Evolutionary conservation across 768 basidiomycete genomes (phyloP).

Genomic region (Ephemerocybe angulata): DNA sequence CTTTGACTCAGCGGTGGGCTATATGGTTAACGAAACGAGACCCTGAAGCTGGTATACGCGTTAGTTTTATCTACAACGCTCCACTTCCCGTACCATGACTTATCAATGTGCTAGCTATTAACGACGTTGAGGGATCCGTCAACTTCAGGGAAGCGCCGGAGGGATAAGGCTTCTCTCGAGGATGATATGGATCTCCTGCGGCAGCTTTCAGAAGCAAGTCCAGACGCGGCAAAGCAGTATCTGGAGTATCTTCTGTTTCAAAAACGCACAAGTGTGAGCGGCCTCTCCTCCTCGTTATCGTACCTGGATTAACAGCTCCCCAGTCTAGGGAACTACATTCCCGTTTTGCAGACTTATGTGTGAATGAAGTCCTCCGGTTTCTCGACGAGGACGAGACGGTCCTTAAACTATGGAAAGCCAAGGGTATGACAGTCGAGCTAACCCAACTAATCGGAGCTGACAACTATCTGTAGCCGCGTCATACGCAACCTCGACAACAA

Average conservation of each 20-base stretch:
- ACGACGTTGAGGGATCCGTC: conserved; percentile 34
- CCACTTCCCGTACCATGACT: neutral
- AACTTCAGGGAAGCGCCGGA: conserved; percentile 51
- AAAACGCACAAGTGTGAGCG: conserved; percentile 54
- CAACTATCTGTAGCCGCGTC: conserved; percentile 39
- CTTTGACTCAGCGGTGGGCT: conserved; percentile 68
- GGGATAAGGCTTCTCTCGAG: conserved; percentile 32
- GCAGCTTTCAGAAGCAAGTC: conserved; percentile 53
- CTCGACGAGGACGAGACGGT: conserved; percentile 51
- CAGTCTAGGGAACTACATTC: conserved; percentile 65
- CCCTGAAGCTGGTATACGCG: conserved; percentile 68
- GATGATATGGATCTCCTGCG: conserved; percentile 60
- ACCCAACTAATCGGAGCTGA: neutral
- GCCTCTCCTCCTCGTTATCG: neutral
- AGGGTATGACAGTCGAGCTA: conserved; percentile 40
- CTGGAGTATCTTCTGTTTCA: conserved; percentile 79
- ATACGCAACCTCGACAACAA: conserved; percentile 35
- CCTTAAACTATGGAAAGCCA: conserved; percentile 67
- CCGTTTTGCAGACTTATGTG: conserved; percentile 53
- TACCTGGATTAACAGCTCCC: neutral
- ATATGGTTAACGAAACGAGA: conserved; percentile 75
- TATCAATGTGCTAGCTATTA: conserved; percentile 52
- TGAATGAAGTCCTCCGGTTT: conserved; percentile 51
- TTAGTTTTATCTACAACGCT: conserved; percentile 22
- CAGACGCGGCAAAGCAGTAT: conserved; percentile 63